Evolutionary conservation across 2,329 filamentous ascomycete genomes (phyloP), one percentile per base, ranked within the genome.

Genomic region (Eutypella sp.): DNA sequence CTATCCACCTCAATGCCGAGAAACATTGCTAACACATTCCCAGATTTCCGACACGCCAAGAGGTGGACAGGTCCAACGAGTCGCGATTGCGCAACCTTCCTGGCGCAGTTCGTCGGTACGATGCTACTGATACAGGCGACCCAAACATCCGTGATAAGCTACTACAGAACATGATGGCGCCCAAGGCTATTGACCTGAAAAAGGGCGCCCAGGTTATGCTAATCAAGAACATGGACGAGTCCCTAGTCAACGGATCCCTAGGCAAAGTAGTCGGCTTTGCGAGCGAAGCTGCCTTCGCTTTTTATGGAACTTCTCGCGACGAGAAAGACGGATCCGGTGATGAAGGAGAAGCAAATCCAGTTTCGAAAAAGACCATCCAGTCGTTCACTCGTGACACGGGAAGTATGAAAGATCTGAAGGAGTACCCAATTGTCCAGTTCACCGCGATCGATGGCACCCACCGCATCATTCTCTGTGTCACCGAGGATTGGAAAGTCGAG

Each of bases 181-280:
- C 93, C 0, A 85, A 85, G 56, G 62, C 68, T 0, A 79, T 99
- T 18, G 81, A 87, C 27, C 70, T 99, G 24, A 97, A 96, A 66
- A 85, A 93, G 51, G 89, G 90, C 9, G 89, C 93, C 0, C 95
- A 99, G 63, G 95, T 99, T 38, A 99, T 99, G 93, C 74, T 99
- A n/a, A 96, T 99, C 74, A 99, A 99, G 67, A 99, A 99, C 58
- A 85, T 97, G 69, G 93, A 99, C 60, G 89, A 96, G 33, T 84
- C 81, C 0, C 76, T 99, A 0, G 93, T 97, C 55, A 99, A 99
- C 61, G 93, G 93, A 4, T 95, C 92, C 0, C 75, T 99, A 9
- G 93, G 93, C 20, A 91, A 87, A 50, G 86, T 99, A 4, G 76
- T 85, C 11, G 81, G 78, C 5, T 95, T 96, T 66, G 91, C 90